Conservation (phyloP, 768 basidiomycete genomes). For the Dioszegia aurantiaca region DNA sequence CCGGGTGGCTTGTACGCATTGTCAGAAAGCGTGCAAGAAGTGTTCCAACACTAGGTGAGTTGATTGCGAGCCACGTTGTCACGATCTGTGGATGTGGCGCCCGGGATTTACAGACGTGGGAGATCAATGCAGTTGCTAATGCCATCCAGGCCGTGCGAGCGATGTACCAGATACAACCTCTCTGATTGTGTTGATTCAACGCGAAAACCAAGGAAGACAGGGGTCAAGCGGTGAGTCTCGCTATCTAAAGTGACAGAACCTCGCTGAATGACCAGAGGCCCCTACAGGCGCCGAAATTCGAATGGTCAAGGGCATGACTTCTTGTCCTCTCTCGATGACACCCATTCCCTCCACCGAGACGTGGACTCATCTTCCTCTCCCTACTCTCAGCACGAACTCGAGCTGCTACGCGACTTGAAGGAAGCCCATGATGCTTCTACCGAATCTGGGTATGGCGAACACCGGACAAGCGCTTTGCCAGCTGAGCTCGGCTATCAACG, state of each 20-base stretch:
- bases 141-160: conserved; percentile 46
- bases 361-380: neutral
- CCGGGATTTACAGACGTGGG: neutral
- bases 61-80: too few relatives aligned
- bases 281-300: conserved; percentile 35
- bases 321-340: neutral
- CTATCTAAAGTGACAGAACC: neutral
- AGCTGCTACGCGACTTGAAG: neutral
- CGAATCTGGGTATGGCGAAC: neutral
- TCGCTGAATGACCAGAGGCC: conserved; percentile 23
- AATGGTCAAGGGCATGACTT: conserved; percentile 3
- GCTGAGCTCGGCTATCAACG: too few relatives aligned
- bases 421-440: neutral
- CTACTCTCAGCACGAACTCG: neutral
- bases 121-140: neutral
- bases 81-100: too few relatives aligned
- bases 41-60: conserved; percentile 49
- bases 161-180: conserved; percentile 47
- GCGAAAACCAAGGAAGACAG: conserved; percentile 45
- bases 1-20: conserved; percentile 48
- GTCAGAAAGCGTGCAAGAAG: conserved; percentile 51
- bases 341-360: neutral
- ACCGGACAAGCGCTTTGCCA: too few relatives aligned
- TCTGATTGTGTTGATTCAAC: conserved; percentile 43
- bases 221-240: conserved; percentile 44